Conservation (phyloP, 257 asterid genomes). For the Fraxinus cuspidata region DNA sequence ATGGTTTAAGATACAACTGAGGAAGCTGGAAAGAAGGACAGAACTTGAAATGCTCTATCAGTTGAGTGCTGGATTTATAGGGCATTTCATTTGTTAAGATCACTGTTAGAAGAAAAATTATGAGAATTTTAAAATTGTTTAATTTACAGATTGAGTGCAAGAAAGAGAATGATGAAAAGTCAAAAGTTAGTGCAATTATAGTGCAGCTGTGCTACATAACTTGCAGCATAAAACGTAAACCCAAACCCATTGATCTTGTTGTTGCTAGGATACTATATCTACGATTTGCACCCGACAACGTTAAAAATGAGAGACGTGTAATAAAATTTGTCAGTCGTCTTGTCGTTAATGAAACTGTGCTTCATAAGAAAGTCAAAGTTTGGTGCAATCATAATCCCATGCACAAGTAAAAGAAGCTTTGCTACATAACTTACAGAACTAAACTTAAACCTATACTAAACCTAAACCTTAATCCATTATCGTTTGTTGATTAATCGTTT, state of each 20-base stretch:
- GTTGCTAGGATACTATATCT: background rate
- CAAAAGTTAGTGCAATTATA: background rate
- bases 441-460: no score
- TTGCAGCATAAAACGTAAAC: background rate
- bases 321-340: background rate
- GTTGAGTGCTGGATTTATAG: background rate
- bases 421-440: background rate
- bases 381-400: constrained; percentile 18
- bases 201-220: constrained; percentile 3
- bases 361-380: constrained; percentile 13
- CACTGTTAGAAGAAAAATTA: constrained; percentile 10
- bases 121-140: background rate
- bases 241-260: background rate
- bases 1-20: constrained; percentile 1
- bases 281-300: background rate
- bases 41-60: background rate
- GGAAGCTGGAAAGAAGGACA: background rate
- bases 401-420: background rate
- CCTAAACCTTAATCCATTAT: background rate
- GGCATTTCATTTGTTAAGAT: background rate
- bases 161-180: constrained; percentile 19
- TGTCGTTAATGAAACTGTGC: no score
- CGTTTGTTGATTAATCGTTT: background rate
- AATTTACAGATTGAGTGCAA: constrained; percentile 34
- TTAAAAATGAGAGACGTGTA: background rate